Evolutionary conservation across 176 grass and related monocot species (phyloP), one percentile per base, ranked within the genome.

Genomic region (Oryza nivara): DNA sequence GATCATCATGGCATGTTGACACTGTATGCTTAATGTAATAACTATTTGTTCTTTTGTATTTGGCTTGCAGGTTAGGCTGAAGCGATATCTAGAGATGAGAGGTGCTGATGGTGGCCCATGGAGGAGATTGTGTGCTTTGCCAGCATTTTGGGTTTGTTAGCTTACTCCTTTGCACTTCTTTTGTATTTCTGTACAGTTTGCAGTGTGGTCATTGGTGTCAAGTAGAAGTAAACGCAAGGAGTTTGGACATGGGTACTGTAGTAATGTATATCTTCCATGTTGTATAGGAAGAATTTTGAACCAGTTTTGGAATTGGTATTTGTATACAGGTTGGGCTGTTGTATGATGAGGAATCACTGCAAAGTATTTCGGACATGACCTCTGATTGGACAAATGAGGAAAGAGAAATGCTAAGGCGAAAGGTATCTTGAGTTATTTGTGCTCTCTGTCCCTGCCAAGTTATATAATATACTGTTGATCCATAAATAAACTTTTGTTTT

Each of bases 51-150:
- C 60, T 48, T 87, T 66, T 84, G 32, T n/a, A 70, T 80, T 77
- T 12, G 41, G 12, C 49, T 81, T 86, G 72, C 85, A 99, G 96
- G 97, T 99, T 69, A 99, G 97, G 75, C 84, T 99, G 70, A 99
- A 99, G 65, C 94, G 93, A 76, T 99, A 99, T 88, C 82, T 99
- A 47, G 97, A 99, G 90, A 99, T 99, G 97, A 92, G 93, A 82
- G 93, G 97, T 65, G 97, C 97, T 85, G 97, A 99, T 88, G 97
- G 97, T 80, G 97, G 93, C 30, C 97, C 97, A 35, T 96, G 97
- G 97, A 94, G 97, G 84, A 94, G 89, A 88, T 91, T 99, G 86
- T 96, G 97, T 64, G 97, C 97, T 41, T 74, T 99, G 80, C 93
- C 93, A 78, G 97, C 92, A 82, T 99, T 99, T 88, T 99, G 97